phyloP scores from a whole-genome alignment of 2,329 filamentous ascomycete species.

The Penicillium frequentans region DNA sequence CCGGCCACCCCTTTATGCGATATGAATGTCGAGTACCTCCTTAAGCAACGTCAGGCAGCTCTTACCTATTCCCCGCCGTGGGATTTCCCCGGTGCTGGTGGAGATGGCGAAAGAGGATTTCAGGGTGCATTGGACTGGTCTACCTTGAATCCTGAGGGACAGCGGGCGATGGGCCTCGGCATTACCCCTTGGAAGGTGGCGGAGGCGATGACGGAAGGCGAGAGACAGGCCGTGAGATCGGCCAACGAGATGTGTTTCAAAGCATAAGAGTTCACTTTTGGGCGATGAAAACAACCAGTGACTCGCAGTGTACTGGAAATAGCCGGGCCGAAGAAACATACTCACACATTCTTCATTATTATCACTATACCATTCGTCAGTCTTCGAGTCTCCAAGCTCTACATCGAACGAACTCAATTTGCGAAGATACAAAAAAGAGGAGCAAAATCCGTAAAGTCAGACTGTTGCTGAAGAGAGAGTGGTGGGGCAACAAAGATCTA shows the following conservation, averaged over 20 bases:
- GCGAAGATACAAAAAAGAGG: too few relatives aligned
- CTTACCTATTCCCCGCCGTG: slow-evolving; percentile 65
- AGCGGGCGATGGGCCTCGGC: slow-evolving; percentile 57
- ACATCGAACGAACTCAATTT: too few relatives aligned
- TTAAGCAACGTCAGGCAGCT: slow-evolving; percentile 70
- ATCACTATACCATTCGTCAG: too few relatives aligned
- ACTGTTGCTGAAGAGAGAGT: too few relatives aligned
- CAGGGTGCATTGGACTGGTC: slow-evolving; percentile 40
- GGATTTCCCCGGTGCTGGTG: slow-evolving; percentile 65
- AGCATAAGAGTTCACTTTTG: slow-evolving; percentile 1
- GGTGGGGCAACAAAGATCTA: too few relatives aligned
- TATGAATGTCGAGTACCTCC: slow-evolving; percentile 69
- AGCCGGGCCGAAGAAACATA: too few relatives aligned
- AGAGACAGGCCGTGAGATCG: slow-evolving; percentile 51
- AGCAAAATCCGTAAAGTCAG: too few relatives aligned
- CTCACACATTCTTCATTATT: too few relatives aligned
- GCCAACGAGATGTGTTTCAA: slow-evolving; percentile 58
- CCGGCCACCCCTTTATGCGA: slow-evolving; percentile 80
- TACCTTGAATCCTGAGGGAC: slow-evolving; percentile 47
- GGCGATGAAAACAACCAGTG: background rate
- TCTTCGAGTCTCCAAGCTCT: too few relatives aligned
- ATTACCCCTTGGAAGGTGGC: slow-evolving; percentile 51
- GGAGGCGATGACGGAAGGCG: slow-evolving; percentile 49
- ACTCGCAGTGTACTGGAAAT: too few relatives aligned
- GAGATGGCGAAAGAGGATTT: slow-evolving; percentile 43